A percentile compares a stretch with the other conserved stretches of the same genome.
These are phyloP conservation scores for Paramecium octaurelia DNA, from an alignment of 73 alveolate species.

Conservation along the genomic window DNA sequence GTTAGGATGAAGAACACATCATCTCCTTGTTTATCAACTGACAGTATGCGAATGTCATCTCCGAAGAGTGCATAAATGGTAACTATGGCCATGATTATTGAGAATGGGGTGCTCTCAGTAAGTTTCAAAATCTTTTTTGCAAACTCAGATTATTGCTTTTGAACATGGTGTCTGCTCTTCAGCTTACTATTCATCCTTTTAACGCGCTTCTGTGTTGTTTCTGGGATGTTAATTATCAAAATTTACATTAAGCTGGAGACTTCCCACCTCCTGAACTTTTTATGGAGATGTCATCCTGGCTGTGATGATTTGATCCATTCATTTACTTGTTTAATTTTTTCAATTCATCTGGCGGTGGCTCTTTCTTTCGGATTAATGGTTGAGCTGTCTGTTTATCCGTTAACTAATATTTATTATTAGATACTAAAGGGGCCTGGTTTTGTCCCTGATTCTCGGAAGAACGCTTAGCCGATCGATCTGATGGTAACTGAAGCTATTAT, in stretches of 20 bases:
- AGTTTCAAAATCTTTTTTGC: not conserved
- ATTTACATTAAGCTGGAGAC: not conserved
- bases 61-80: conserved; percentile 89
- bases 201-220: not conserved
- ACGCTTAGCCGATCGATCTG: not conserved
- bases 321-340: not conserved
- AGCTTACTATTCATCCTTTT: conserved; percentile 22
- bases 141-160: not conserved
- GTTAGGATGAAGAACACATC: conserved; percentile 49
- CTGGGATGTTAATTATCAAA: not conserved
- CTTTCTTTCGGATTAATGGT: not conserved
- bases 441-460: not conserved
- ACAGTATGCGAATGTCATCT: conserved; percentile 77
- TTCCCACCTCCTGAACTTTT: conserved; percentile 5
- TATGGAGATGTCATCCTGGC: not conserved
- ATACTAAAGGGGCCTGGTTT: not conserved
- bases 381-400: conserved; percentile 19
- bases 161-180: not conserved
- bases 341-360: not conserved
- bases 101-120: conserved; percentile 36
- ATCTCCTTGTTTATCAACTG: conserved; percentile 60
- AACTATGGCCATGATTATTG: conserved; percentile 70
- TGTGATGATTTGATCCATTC: not conserved
- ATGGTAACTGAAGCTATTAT: conserved; percentile 26
- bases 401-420: not conserved